A percentile compares a stretch with the other conserved stretches of the same genome.
phyloP scores from a whole-genome alignment of 2,329 filamentous ascomycete genomes.

The Clarireedia paspali region DNA sequence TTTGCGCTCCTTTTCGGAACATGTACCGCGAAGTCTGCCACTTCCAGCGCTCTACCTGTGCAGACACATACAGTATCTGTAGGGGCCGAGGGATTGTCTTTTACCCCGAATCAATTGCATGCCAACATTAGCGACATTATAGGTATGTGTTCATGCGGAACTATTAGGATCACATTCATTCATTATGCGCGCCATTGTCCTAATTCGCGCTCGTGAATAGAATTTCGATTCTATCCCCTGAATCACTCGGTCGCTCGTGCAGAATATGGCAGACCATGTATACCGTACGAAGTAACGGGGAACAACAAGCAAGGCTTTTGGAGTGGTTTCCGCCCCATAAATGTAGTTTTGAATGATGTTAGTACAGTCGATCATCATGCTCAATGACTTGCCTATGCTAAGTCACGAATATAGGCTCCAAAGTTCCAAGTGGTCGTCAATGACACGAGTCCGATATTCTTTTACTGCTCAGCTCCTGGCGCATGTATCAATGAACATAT shows the following conservation, averaged over 20 bases:
- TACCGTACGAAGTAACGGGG: constrained; percentile 50
- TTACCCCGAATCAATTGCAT: constrained; percentile 16
- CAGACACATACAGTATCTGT: constrained; percentile 4
- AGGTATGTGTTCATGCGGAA: constrained; percentile 10
- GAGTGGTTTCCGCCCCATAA: constrained; percentile 40
- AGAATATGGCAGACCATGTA: constrained; percentile 50
- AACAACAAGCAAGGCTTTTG: constrained; percentile 46
- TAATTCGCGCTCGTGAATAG: background rate
- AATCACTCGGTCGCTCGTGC: constrained; percentile 57
- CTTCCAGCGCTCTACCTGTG: background rate
- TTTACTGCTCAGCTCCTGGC: constrained; percentile 60
- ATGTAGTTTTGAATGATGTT: constrained; percentile 35
- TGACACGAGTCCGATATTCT: constrained; percentile 57
- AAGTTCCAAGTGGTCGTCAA: constrained; percentile 44
- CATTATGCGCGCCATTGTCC: too few relatives aligned
- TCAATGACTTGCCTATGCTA: background rate
- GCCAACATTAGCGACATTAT: constrained; percentile 21
- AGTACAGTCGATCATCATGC: constrained; percentile 13
- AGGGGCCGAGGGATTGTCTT: constrained; percentile 13
- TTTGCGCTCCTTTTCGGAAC: background rate
- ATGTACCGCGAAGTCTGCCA: constrained; percentile 3
- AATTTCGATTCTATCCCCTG: constrained; percentile 53
- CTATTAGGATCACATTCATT: too few relatives aligned
- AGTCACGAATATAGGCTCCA: constrained; percentile 26
- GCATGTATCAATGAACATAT: constrained; percentile 60